Evolutionary conservation across 495 filamentous ascomycete genomes (phyloP).

Genomic region (Jackrogersella multiformis): DNA sequence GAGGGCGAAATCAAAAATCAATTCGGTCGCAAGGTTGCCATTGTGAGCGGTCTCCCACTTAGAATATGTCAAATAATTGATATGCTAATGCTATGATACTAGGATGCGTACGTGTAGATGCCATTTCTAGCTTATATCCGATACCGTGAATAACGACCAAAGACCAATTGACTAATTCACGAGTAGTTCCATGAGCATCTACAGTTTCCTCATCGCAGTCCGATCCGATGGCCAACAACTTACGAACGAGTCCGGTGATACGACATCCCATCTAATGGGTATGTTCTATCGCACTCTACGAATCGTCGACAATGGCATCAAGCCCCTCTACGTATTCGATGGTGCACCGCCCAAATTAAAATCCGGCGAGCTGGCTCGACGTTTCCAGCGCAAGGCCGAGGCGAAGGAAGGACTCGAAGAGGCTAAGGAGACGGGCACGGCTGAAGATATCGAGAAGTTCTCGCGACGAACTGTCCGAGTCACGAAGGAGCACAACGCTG

Average conservation of each 20-base stretch:
- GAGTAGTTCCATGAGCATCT: conserved; percentile 94
- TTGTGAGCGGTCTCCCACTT: conserved; percentile 66
- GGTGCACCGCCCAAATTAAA: conserved; percentile 96
- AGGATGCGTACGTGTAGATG: conserved; percentile 87
- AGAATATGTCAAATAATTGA: background rate
- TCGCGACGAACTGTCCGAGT: conserved; percentile 92
- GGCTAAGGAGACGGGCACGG: conserved; percentile 96
- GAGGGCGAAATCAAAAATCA: conserved; percentile 97
- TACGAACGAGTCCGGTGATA: conserved; percentile 91
- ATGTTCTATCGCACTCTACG: conserved; percentile 99
- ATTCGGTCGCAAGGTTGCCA: conserved; percentile 96
- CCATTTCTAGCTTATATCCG: no score
- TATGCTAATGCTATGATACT: conserved; percentile 35
- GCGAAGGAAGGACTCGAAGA: conserved; percentile 89
- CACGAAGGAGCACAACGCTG: conserved; percentile 94
- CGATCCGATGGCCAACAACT: conserved; percentile 96
- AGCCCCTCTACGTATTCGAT: conserved; percentile 97
- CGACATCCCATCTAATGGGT: conserved; percentile 97
- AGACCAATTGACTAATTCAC: conserved; percentile 47
- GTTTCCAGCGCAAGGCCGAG: conserved; percentile 88
- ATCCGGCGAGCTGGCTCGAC: conserved; percentile 93
- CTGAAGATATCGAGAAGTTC: conserved; percentile 98
- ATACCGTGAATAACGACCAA: background rate
- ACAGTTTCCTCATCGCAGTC: conserved; percentile 97
- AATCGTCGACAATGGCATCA: conserved; percentile 98